These are phyloP conservation scores for Neolentinus lepideus DNA, from an alignment of 1,284 basidiomycete species.

Conservation along the genomic window DNA sequence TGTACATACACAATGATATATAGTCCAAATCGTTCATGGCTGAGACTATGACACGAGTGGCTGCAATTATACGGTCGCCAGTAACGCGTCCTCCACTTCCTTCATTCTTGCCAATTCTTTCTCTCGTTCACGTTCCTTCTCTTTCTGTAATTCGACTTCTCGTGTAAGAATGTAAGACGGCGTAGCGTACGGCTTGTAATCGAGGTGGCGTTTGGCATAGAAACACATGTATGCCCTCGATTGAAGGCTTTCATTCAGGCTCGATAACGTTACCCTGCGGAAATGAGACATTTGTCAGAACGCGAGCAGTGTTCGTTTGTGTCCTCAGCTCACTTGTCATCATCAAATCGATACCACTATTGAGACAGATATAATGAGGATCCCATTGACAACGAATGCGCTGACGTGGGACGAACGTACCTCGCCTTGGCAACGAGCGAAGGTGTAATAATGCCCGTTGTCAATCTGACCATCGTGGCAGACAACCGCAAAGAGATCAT, in stretches of 20 bases:
- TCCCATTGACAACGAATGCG: no score
- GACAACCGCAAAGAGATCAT: constrained; percentile 90
- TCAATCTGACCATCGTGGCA: constrained; percentile 94
- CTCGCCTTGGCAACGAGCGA: constrained; percentile 69
- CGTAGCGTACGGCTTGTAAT: constrained; percentile 65
- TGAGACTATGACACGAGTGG: neutral
- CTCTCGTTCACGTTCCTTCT: constrained; percentile 54
- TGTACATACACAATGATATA: neutral
- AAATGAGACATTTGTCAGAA: constrained; percentile 3
- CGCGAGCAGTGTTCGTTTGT: neutral
- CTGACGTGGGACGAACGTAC: constrained; percentile 29
- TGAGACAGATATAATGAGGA: constrained; percentile 13
- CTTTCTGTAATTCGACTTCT: constrained; percentile 57
- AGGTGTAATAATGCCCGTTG: constrained; percentile 92
- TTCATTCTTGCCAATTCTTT: constrained; percentile 31
- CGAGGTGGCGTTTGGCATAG: constrained; percentile 82
- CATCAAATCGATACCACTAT: constrained; percentile 93
- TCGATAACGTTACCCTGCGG: constrained; percentile 63
- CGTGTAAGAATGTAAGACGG: constrained; percentile 68
- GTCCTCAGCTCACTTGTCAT: constrained; percentile 68
- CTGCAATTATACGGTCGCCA: constrained; percentile 30
- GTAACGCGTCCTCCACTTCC: constrained; percentile 56
- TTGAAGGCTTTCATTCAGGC: constrained; percentile 55
- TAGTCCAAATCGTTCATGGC: neutral
- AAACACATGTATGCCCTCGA: constrained; percentile 89